Conservation (phyloP, 2,329 filamentous ascomycete genomes). For the Sarocladium strictum region DNA sequence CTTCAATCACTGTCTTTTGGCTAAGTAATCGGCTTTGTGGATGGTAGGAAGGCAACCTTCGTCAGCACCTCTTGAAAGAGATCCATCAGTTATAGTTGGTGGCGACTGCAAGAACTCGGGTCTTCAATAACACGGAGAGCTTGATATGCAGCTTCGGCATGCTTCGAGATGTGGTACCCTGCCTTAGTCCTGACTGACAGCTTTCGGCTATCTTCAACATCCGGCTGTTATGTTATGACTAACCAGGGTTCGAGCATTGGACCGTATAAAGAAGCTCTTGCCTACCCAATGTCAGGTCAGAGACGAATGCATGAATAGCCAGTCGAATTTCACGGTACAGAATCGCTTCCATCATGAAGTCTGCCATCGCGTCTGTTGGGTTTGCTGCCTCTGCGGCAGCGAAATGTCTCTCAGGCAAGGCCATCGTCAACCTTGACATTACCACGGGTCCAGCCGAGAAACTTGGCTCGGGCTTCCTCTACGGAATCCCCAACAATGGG, state of each 20-base stretch:
- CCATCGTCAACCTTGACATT: background rate
- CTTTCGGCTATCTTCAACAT: background rate
- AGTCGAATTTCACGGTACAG: background rate
- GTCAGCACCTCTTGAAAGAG: background rate
- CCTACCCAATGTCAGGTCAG: background rate
- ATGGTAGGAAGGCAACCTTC: no score
- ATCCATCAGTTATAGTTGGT: background rate
- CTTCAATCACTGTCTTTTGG: no score
- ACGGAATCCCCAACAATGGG: conserved; percentile 3
- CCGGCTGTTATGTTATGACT: no score
- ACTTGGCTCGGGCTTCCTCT: background rate
- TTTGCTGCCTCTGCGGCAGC: background rate
- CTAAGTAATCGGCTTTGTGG: background rate
- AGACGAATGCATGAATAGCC: background rate
- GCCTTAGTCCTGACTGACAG: background rate
- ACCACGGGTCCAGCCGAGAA: background rate
- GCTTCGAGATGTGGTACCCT: no score
- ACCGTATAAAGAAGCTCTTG: background rate
- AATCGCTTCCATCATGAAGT: background rate
- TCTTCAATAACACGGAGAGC: background rate
- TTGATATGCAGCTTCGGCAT: background rate
- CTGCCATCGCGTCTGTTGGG: background rate
- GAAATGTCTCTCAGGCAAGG: conserved; percentile 2
- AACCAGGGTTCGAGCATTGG: no score
- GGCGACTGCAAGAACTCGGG: no score